Evolutionary conservation across 2,329 filamentous ascomycete species (phyloP).

Genomic region (Penicillium sp.): DNA sequence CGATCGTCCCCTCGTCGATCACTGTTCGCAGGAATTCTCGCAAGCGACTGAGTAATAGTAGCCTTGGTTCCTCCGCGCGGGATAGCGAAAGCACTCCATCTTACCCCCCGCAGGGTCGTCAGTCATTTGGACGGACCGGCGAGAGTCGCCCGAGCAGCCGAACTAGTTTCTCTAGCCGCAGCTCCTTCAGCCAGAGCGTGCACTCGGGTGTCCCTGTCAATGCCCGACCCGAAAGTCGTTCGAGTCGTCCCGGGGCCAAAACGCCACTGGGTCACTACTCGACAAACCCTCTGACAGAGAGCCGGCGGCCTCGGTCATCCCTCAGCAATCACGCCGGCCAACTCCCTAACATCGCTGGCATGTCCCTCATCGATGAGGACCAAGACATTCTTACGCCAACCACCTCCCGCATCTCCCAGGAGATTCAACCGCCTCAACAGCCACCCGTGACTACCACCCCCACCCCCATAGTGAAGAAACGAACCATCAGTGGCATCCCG

Average conservation of each 20-base stretch:
- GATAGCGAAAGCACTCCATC: slow-evolving; percentile 40
- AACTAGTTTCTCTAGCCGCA: slow-evolving; percentile 57
- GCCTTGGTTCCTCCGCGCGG: slow-evolving; percentile 40
- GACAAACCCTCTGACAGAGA: slow-evolving; percentile 48
- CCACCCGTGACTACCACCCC: slow-evolving; percentile 52
- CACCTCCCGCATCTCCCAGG: slow-evolving; percentile 35
- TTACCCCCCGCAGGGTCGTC: slow-evolving; percentile 37
- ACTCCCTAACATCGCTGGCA: slow-evolving; percentile 56
- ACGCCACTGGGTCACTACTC: slow-evolving; percentile 63
- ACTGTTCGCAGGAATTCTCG: slow-evolving; percentile 52
- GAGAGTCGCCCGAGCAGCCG: slow-evolving; percentile 72
- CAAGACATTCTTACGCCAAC: slow-evolving; percentile 50
- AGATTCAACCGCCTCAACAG: slow-evolving; percentile 38
- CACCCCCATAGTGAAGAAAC: slow-evolving; percentile 47
- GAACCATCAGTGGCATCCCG: slow-evolving; percentile 52
- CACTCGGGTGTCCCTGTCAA: slow-evolving; percentile 37
- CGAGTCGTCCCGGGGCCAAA: slow-evolving; percentile 60
- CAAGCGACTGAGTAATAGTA: slow-evolving; percentile 46
- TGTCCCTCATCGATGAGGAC: slow-evolving; percentile 57
- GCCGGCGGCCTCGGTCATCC: slow-evolving; percentile 67
- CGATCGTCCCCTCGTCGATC: slow-evolving; percentile 53
- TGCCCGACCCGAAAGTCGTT: slow-evolving; percentile 64
- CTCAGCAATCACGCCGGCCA: slow-evolving; percentile 61
- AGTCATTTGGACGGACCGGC: slow-evolving; percentile 51
- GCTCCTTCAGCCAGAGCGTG: slow-evolving; percentile 43